phyloP scores from a whole-genome alignment of 352 stramenopile species.

The Phytopythium vexans region DNA sequence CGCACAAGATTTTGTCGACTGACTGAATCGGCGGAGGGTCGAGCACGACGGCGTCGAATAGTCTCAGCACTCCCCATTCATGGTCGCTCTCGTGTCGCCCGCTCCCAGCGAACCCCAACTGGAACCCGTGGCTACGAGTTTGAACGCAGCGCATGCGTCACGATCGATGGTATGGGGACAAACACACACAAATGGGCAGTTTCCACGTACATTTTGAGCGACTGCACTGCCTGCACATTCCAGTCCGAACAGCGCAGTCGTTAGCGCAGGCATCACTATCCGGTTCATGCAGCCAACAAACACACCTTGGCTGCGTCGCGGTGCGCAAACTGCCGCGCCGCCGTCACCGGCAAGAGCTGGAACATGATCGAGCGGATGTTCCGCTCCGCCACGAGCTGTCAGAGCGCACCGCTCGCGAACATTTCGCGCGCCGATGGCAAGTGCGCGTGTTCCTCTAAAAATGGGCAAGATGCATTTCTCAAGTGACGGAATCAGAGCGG shows the following conservation, averaged over 20 bases:
- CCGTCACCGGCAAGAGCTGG: conserved; percentile 20
- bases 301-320: conserved; percentile 18
- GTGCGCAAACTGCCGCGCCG: conserved; percentile 4
- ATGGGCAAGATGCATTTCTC: too few relatives aligned
- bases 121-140: conserved; percentile 29
- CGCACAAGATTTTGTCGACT: not conserved
- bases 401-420: conserved; percentile 7
- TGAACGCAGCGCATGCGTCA: too few relatives aligned
- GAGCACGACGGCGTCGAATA: conserved; percentile 16
- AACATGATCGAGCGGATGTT: conserved; percentile 58
- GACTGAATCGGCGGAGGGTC: not conserved
- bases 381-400: conserved; percentile 20
- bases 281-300: not conserved
- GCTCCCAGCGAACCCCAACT: conserved; percentile 26
- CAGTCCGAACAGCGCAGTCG: not conserved
- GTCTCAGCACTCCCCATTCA: conserved; percentile 7
- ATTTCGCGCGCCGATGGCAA: too few relatives aligned
- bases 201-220: conserved; percentile 21
- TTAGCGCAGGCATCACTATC: not conserved
- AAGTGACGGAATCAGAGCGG: not conserved
- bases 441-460: too few relatives aligned
- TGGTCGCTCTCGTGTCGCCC: not conserved
- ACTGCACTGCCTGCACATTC: conserved; percentile 14
- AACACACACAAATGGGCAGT: not conserved
- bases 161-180: too few relatives aligned